phyloP scores from a whole-genome alignment of 106 monocot genomes.

The Allium fistulosum region DNA sequence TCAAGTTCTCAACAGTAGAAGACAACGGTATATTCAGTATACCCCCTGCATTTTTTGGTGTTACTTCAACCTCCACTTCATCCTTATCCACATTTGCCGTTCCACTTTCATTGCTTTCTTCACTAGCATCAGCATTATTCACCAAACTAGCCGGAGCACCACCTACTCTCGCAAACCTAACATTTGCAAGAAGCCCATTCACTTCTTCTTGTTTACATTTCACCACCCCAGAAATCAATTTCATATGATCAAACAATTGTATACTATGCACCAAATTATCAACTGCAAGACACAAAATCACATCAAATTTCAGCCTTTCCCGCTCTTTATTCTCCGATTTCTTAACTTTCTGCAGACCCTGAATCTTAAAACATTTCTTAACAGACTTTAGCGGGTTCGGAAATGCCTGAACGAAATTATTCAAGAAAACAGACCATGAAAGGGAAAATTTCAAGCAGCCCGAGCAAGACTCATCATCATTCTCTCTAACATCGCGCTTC shows the following conservation, averaged over 20 bases:
- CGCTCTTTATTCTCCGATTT: not conserved
- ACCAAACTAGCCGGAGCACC: slow-evolving; percentile 29
- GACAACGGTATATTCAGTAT: slow-evolving; percentile 71
- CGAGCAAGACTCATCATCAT: slow-evolving; percentile 27
- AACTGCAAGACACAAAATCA: slow-evolving; percentile 29
- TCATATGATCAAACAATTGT: slow-evolving; percentile 25
- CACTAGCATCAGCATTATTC: slow-evolving; percentile 12
- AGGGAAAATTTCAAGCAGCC: slow-evolving; percentile 32
- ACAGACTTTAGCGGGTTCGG: slow-evolving; percentile 48
- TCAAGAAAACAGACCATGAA: slow-evolving; percentile 33
- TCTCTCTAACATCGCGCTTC: slow-evolving; percentile 9
- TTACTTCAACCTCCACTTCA: slow-evolving; percentile 16
- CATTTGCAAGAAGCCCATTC: slow-evolving; percentile 38
- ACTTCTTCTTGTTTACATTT: slow-evolving; percentile 34
- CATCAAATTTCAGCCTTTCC: slow-evolving; percentile 20
- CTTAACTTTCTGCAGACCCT: slow-evolving; percentile 1
- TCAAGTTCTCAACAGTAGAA: slow-evolving; percentile 64
- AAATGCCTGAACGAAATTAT: slow-evolving; percentile 28
- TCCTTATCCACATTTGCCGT: slow-evolving; percentile 31
- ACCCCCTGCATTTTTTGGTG: slow-evolving; percentile 27
- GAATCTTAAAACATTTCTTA: slow-evolving; percentile 36
- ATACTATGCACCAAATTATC: slow-evolving; percentile 32
- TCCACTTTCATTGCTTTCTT: slow-evolving; percentile 12
- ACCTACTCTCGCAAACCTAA: slow-evolving; percentile 58
- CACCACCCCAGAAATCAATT: slow-evolving; percentile 26